Conservation (phyloP, 306 rosid species). For the Albizia julibrissin region DNA sequence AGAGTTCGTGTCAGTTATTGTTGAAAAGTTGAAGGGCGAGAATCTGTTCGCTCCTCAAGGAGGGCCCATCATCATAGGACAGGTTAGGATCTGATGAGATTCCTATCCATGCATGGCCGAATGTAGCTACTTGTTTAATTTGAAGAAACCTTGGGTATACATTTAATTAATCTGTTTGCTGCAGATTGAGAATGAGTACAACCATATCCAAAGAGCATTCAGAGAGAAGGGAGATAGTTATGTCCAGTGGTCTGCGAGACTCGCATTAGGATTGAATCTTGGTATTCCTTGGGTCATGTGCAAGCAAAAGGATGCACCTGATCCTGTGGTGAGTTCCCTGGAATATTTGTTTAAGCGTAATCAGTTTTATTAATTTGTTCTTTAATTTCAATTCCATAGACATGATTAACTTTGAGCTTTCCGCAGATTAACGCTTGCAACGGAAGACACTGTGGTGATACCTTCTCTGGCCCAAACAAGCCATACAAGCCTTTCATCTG, state of each 20-base stretch:
- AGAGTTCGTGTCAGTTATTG: conserved; percentile 48
- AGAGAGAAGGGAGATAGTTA: conserved; percentile 51
- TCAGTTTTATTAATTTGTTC: neutral
- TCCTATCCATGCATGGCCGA: neutral
- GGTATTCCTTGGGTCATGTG: conserved; percentile 99
- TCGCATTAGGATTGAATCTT: conserved; percentile 48
- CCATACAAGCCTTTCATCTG: conserved; percentile 81
- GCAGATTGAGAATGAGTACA: conserved; percentile 92
- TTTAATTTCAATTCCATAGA: neutral
- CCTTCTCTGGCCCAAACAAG: conserved; percentile 86
- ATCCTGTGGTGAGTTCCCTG: conserved; percentile 66
- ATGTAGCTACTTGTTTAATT: neutral
- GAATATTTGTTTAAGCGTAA: neutral
- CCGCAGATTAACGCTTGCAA: conserved; percentile 89
- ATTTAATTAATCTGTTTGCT: neutral
- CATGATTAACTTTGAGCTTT: neutral
- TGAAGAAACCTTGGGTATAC: neutral
- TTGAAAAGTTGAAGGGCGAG: conserved; percentile 58
- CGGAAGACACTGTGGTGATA: conserved; percentile 98
- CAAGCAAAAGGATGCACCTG: conserved; percentile 93
- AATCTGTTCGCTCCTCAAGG: conserved; percentile 82
- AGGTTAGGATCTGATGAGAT: conserved; percentile 37
- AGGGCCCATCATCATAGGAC: conserved; percentile 88
- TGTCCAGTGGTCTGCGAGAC: conserved; percentile 80
- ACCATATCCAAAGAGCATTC: conserved; percentile 76